Evolutionary conservation across 1,284 basidiomycete species (phyloP).

Genomic region (Melampsora larici-populina): DNA sequence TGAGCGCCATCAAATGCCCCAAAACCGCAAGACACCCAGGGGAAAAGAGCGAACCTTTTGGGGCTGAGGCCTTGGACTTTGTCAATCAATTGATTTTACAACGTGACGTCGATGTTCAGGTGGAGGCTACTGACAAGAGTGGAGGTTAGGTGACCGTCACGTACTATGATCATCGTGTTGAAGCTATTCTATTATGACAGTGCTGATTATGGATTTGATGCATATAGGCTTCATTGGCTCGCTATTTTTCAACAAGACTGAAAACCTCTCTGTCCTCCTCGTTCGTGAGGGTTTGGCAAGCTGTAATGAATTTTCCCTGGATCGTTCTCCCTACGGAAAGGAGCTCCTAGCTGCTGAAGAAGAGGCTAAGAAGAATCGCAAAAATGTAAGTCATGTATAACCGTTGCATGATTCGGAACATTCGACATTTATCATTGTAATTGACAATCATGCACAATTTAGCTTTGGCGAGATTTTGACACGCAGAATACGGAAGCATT

Average conservation of each 20-base stretch:
- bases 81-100: constrained; percentile 79
- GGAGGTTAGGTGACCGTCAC: constrained; percentile 68
- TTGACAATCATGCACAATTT: background rate
- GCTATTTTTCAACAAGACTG: constrained; percentile 59
- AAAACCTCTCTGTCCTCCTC: constrained; percentile 78
- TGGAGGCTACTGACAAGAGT: constrained; percentile 84
- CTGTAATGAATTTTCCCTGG: constrained; percentile 83
- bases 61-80: constrained; percentile 76
- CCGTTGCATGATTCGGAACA: constrained; percentile 58
- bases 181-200: background rate
- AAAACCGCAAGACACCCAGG: constrained; percentile 61
- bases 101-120: constrained; percentile 87
- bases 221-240: background rate
- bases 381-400: constrained; percentile 26
- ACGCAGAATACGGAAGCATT: background rate
- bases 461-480: constrained; percentile 29
- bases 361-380: constrained; percentile 48
- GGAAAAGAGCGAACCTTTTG: constrained; percentile 87
- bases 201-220: constrained; percentile 57
- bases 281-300: constrained; percentile 74
- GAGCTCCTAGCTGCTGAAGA: constrained; percentile 78
- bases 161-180: background rate
- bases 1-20: constrained; percentile 55
- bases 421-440: too few species aligned
- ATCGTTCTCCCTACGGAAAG: constrained; percentile 70